Conservation (phyloP, 2,329 filamentous ascomycete species). For the Xylariaceae sp. region DNA sequence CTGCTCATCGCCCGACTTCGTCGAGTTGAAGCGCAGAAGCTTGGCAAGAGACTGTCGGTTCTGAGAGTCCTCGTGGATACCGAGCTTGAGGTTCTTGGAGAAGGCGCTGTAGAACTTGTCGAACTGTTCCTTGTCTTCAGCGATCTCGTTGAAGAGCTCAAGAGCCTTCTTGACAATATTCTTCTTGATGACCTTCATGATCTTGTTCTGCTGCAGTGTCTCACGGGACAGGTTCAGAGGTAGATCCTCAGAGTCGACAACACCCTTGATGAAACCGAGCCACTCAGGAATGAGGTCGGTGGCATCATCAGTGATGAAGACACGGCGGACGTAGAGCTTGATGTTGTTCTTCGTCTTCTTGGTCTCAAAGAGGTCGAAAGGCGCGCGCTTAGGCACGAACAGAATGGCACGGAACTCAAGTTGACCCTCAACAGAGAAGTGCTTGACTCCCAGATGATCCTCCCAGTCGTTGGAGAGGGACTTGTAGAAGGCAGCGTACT, state of each 20-base stretch:
- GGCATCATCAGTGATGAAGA: conserved; percentile 99
- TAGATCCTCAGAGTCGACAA: conserved; percentile 99
- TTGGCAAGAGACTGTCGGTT: conserved; percentile 93
- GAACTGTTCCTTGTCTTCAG: conserved; percentile 99
- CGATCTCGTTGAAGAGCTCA: conserved; percentile 98
- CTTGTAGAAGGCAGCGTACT: conserved; percentile 99
- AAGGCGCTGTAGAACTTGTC: conserved; percentile 99
- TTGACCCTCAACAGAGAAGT: conserved; percentile 99
- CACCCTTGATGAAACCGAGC: conserved; percentile 99
- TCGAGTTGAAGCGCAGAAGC: conserved; percentile 98
- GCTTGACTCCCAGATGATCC: conserved; percentile 98
- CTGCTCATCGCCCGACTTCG: conserved; percentile 95
- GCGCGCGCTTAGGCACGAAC: conserved; percentile 98
- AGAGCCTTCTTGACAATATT: conserved; percentile 99
- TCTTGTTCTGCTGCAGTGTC: conserved; percentile 99
- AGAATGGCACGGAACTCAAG: conserved; percentile 99
- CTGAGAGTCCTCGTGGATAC: conserved; percentile 99
- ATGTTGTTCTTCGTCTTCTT: conserved; percentile 99
- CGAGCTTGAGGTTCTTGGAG: conserved; percentile 99
- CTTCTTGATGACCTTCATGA: conserved; percentile 99
- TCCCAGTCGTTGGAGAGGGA: conserved; percentile 99
- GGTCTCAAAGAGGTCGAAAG: conserved; percentile 99
- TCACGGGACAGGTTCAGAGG: conserved; percentile 99
- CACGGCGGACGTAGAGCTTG: conserved; percentile 99
- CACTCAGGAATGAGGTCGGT: conserved; percentile 99